These are phyloP conservation scores for Dichomitus squalens DNA, from an alignment of 1,284 basidiomycete genomes.

Conservation along the genomic window DNA sequence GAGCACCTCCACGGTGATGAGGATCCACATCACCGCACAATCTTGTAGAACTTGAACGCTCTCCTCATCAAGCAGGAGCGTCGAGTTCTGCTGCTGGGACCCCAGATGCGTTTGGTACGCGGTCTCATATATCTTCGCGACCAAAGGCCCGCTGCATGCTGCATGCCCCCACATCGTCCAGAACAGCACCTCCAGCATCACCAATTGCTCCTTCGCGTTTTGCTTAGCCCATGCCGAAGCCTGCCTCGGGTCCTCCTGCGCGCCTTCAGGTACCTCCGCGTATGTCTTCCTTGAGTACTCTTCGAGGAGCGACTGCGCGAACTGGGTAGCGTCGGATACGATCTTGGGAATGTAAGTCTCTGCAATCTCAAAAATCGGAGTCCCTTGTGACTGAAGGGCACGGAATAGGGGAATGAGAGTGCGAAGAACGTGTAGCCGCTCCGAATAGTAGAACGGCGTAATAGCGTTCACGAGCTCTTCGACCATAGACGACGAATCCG, in stretches of 20 bases:
- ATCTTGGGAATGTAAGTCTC: conserved; percentile 57
- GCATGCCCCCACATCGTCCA: conserved; percentile 84
- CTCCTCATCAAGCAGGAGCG: conserved; percentile 76
- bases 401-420: conserved; percentile 64
- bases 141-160: conserved; percentile 62
- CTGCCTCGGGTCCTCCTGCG: conserved; percentile 56
- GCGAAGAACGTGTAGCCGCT: conserved; percentile 70
- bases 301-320: conserved; percentile 56
- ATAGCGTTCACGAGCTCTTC: conserved; percentile 71
- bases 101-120: conserved; percentile 73
- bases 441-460: conserved; percentile 79
- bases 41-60: conserved; percentile 67
- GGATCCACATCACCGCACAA: conserved; percentile 71
- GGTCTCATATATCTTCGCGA: conserved; percentile 63
- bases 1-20: conserved; percentile 79
- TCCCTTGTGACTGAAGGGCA: conserved; percentile 57
- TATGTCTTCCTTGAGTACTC: conserved; percentile 61
- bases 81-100: conserved; percentile 63
- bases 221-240: conserved; percentile 81
- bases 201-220: conserved; percentile 76
- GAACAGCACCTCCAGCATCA: conserved; percentile 82
- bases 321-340: conserved; percentile 60
- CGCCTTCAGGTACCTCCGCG: conserved; percentile 52
- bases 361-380: conserved; percentile 59
- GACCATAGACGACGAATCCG: conserved; percentile 42